Evolutionary conservation across 1,284 basidiomycete genomes (phyloP).

Genomic region (Neolentinus lepideus): DNA sequence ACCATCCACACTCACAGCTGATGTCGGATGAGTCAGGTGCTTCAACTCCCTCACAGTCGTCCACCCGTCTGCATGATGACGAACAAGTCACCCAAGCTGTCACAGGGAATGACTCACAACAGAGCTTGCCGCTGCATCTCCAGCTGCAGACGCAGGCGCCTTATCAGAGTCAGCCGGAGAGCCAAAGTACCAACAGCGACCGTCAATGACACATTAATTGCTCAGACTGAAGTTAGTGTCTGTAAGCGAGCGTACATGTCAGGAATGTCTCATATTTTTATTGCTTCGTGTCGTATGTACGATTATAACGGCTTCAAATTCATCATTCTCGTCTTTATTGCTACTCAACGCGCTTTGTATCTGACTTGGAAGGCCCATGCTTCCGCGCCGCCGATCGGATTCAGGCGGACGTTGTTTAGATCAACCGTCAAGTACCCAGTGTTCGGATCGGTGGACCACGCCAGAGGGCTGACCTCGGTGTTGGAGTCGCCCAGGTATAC

Average conservation of each 20-base stretch:
- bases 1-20: neutral
- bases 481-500: neutral
- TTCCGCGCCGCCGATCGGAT: slow-evolving; percentile 1
- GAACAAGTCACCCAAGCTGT: neutral
- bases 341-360: neutral
- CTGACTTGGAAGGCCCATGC: slow-evolving; percentile 3
- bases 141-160: slow-evolving; percentile 1
- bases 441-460: neutral
- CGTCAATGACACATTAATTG: neutral
- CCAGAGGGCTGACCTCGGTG: neutral
- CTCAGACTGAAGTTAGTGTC: neutral
- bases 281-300: neutral
- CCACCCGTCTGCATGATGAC: neutral
- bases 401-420: neutral
- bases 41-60: neutral
- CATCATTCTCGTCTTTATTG: neutral
- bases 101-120: neutral
- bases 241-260: neutral
- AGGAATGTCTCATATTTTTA: neutral
- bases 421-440: neutral
- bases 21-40: neutral
- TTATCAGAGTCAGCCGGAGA: neutral
- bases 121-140: neutral
- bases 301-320: neutral
- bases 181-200: neutral